These are phyloP conservation scores for Elongisporangium anandrum DNA, from an alignment of 352 stramenopile genomes.

Conservation along the genomic window DNA sequence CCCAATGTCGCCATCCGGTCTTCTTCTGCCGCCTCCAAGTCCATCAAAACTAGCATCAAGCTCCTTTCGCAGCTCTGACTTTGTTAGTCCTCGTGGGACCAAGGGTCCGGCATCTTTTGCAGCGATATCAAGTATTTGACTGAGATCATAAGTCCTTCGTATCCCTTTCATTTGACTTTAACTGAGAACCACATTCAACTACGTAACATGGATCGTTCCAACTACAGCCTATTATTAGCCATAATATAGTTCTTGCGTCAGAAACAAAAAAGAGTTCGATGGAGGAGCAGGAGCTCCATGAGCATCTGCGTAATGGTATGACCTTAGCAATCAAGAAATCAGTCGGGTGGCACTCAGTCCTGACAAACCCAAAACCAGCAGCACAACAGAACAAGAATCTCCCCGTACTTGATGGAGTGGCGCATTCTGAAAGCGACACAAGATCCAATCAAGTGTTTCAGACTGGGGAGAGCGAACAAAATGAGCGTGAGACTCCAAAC, in stretches of 20 bases:
- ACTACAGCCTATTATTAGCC: too few relatives aligned
- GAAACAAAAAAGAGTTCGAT: neutral
- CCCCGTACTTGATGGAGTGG: neutral
- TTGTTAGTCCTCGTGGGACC: neutral
- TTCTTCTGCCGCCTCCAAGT: conserved; percentile 19
- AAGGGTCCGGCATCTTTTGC: neutral
- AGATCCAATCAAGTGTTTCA: neutral
- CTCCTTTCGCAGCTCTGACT: conserved; percentile 19
- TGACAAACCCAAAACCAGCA: neutral
- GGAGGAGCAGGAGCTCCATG: neutral
- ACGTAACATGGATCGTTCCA: too few relatives aligned
- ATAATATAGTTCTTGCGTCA: neutral
- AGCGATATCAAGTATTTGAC: neutral
- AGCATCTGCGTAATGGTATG: neutral
- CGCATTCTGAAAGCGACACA: neutral
- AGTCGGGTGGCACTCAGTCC: neutral
- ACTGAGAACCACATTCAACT: neutral
- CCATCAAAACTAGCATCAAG: conserved; percentile 30
- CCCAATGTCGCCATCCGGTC: conserved; percentile 4
- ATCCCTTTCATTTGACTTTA: neutral
- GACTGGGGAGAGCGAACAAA: neutral
- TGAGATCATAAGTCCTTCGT: neutral
- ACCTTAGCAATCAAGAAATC: neutral
- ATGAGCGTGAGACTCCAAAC: conserved; percentile 19
- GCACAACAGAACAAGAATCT: neutral